Evolutionary conservation across 2,329 filamentous ascomycete genomes (phyloP), one percentile per base, ranked within the genome.

Genomic region (Aspergillus transmontanensis): DNA sequence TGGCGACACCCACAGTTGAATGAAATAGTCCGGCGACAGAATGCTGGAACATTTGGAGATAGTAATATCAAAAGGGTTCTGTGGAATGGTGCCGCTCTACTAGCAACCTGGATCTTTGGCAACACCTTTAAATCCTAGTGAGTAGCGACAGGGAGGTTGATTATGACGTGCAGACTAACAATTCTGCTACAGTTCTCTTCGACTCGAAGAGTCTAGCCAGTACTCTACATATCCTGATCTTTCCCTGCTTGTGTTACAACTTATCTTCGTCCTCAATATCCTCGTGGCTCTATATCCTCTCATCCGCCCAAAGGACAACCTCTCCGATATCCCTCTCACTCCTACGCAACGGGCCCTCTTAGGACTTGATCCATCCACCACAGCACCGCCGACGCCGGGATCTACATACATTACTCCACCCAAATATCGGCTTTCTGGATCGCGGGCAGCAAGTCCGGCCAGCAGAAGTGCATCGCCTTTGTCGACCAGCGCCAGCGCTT

Each of bases 1-100:
- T 99, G 95, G 94, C 87, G 89, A 73, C 95, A 99, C 77, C 95
- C 95, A 39, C 89, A 90, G 66, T 85, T 97, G 68, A 86, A 93
- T 72, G 94, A 98, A 79, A 96, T 99, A 75, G 88, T 91, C 19
- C 86, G 86, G 66, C 89, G 95, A 58, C 91, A 93, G 74, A 89
- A 92, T 76, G 89, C 89, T 23, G 88, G 89, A 16, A 91, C 85
- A 55, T 97, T 98, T 76, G 88, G 89, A 61, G 89, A 94, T 70
- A 87, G 86, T 75, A 94, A 97, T 68, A 80, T 95, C 56, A 86
- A 84, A 64, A 86, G 84, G 59, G 87, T 96, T 58, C 74, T 87
- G 34, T 87, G 89, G 78, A 97, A 96, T 76, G 76, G 85, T 1
- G 79, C 76, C 11, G 82, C 88, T 43, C 73, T 91, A 45, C 46